Base-by-base conservation (phyloP, 1,284 basidiomycete species). In the Sporisorium scitamineum region DNA sequence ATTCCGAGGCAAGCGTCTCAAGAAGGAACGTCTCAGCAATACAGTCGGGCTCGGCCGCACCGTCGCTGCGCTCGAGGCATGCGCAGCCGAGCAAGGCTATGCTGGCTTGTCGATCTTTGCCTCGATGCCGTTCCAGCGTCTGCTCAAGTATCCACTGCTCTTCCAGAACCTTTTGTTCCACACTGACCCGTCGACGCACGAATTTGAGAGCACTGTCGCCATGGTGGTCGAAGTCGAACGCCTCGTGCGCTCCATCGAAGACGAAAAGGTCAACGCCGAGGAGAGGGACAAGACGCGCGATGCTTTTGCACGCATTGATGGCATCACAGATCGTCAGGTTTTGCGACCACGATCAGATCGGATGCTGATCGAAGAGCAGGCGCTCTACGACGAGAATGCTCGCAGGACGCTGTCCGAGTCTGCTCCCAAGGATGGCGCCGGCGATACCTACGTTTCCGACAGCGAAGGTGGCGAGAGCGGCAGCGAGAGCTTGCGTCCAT, bases 161-260 rank as follows among this genome's bases (percentile, higher is more conserved):
- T 97, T 98, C 87, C 95, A 98, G 87, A 97, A 97, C 86, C 89
- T 97, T 5, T 76, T 82, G 48, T 82, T 80, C 54, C 80, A 96
- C 86, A 97, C 96, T 10, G 96, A 98, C 82, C 94, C 96, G 1
- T 95, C 94, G 75, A 95, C 95, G 2, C 94, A 92, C 83, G 96
- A 99, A 87, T 99, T 97, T 83, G 96, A 99, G 84, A 93, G 92
- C 80, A 97, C 95, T 5, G 88, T 97, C 44, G 91, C 92, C 82
- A 96, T 98, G 94, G 95, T 97, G 0, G 94, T 95, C 26, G 95
- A 97, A 85, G 94, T 99, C 16, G 95, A 99, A 87, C 90, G 90
- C 14, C 95, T 98, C 77, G 95, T 99, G 45, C 90, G 95, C 53
- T 93, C 92, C 62, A 97, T 99, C 67, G 96, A 99, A 86, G 95